Conservation (phyloP, 345 rosid species). For the Schrenkiella parvula region DNA sequence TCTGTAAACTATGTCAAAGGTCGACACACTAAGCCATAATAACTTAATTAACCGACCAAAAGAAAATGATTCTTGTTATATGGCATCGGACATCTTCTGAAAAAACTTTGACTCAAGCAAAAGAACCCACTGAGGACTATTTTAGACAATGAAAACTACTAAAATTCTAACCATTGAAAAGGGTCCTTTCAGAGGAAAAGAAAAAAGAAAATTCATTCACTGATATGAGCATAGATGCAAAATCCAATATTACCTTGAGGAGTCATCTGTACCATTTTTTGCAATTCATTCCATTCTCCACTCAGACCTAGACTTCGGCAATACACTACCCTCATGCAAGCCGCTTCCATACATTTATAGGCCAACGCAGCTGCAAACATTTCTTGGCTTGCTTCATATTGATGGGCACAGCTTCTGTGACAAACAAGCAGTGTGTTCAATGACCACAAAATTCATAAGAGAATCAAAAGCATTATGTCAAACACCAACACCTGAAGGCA, state of each 20-base stretch:
- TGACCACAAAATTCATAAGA: constrained; percentile 1
- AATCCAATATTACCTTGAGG: constrained; percentile 51
- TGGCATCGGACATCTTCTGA: too few relatives aligned
- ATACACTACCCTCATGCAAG: constrained; percentile 59
- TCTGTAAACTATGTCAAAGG: too few relatives aligned
- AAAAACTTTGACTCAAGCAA: too few relatives aligned
- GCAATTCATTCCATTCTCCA: constrained; percentile 55
- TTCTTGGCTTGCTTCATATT: constrained; percentile 54
- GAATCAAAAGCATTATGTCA: constrained; percentile 2
- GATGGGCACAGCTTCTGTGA: constrained; percentile 65
- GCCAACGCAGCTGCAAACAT: constrained; percentile 83
- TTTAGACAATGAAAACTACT: background rate
- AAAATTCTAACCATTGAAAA: background rate
- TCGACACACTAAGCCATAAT: too few relatives aligned
- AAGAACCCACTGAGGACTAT: background rate
- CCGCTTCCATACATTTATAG: constrained; percentile 83
- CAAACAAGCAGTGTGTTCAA: constrained; percentile 20
- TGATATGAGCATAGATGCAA: background rate
- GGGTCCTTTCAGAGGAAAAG: constrained; percentile 1
- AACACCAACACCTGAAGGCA: background rate
- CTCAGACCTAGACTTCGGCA: constrained; percentile 40
- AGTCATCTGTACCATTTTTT: constrained; percentile 41
- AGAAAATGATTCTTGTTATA: too few relatives aligned
- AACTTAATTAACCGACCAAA: too few relatives aligned
- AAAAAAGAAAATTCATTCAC: background rate